Percentiles rank a stretch among this genome's conserved stretches.
These are phyloP conservation scores for Alopecurus myosuroides DNA, from an alignment of 176 grass and related monocot species.

Conservation along the genomic window DNA sequence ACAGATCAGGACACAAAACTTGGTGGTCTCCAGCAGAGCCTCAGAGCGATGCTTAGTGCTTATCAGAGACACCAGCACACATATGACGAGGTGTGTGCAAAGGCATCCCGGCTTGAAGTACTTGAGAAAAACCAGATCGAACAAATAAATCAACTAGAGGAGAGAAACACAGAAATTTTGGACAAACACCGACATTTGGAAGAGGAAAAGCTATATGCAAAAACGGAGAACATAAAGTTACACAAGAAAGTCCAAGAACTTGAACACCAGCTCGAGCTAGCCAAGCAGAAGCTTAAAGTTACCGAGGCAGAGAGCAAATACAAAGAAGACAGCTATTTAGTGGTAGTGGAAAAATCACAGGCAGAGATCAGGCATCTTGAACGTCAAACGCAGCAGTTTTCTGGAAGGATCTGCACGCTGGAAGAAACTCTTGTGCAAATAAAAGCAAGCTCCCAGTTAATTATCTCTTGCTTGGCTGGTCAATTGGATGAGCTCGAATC, in stretches of 20 bases:
- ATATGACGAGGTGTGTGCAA: constrained; percentile 36
- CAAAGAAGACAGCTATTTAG: constrained; percentile 55
- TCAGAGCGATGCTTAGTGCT: constrained; percentile 15
- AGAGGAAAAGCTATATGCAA: constrained; percentile 28
- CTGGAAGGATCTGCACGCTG: constrained; percentile 24
- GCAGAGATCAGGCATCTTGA: constrained; percentile 38
- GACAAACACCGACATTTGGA: constrained; percentile 37
- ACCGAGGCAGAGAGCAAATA: constrained; percentile 53
- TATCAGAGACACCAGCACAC: constrained; percentile 45
- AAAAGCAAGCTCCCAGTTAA: constrained; percentile 30
- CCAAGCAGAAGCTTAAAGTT: constrained; percentile 67
- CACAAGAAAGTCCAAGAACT: constrained; percentile 47
- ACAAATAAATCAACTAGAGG: constrained; percentile 32
- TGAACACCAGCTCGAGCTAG: constrained; percentile 54
- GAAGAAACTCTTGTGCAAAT: constrained; percentile 46
- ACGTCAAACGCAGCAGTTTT: constrained; percentile 38
- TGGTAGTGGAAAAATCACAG: constrained; percentile 28
- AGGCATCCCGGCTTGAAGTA: constrained; percentile 37
- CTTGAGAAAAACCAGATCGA: constrained; percentile 39
- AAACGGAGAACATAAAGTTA: constrained; percentile 51
- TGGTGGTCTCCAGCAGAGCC: constrained; percentile 20
- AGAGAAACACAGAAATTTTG: constrained; percentile 18
- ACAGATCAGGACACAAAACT: constrained; percentile 35
- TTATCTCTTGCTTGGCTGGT: constrained; percentile 26
- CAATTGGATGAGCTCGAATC: constrained; percentile 45